Percentiles rank a stretch among this genome's conserved stretches.
Evolutionary conservation across 768 basidiomycete genomes (phyloP).

Genomic region (Coprinellus micaceus): DNA sequence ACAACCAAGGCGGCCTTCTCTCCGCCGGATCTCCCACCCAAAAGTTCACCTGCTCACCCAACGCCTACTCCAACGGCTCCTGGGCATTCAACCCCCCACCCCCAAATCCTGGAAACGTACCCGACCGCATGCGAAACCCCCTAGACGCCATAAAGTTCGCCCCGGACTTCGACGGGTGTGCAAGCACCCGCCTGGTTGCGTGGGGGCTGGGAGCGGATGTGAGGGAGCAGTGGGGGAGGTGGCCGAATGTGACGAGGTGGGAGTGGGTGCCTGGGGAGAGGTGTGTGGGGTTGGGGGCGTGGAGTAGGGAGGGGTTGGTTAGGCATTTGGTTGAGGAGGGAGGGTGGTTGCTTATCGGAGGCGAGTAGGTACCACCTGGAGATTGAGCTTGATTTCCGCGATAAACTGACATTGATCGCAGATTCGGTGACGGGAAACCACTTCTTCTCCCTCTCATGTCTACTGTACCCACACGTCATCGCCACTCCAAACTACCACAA

Average conservation of each 20-base stretch:
- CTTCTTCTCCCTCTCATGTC: constrained; percentile 69
- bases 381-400: no score
- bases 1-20: not conserved
- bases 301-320: constrained; percentile 43
- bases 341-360: constrained; percentile 66
- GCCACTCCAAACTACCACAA: constrained; percentile 58
- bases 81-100: constrained; percentile 33
- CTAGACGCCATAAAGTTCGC: constrained; percentile 49
- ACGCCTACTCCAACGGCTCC: not conserved
- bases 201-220: constrained; percentile 60
- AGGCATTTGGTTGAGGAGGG: constrained; percentile 60
- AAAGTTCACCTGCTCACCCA: not conserved
- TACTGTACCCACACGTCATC: constrained; percentile 61
- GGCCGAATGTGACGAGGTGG: constrained; percentile 50
- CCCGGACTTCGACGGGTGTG: constrained; percentile 62
- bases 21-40: not conserved
- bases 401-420: constrained; percentile 22
- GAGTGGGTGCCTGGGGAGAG: constrained; percentile 46
- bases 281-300: constrained; percentile 37
- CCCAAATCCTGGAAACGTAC: constrained; percentile 43
- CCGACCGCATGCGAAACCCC: constrained; percentile 27
- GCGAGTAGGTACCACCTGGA: no score
- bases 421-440: constrained; percentile 72
- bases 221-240: constrained; percentile 46
- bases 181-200: constrained; percentile 54